Evolutionary conservation across 257 asterid genomes (phyloP).

Genomic region (Solanum chilense): DNA sequence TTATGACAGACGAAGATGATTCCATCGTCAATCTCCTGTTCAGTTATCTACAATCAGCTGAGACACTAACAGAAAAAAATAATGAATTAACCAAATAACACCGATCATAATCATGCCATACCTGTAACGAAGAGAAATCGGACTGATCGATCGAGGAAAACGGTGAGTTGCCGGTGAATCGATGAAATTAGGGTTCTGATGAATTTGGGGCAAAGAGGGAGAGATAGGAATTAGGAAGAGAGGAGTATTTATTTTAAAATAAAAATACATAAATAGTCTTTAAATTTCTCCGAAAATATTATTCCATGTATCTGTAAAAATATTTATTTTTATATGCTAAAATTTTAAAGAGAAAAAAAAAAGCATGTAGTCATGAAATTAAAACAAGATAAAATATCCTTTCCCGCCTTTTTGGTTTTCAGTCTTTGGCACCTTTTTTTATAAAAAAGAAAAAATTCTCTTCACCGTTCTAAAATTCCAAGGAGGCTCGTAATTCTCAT

Average conservation of each 20-base stretch:
- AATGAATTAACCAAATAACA: background rate
- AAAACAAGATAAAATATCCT: background rate
- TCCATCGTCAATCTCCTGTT: background rate
- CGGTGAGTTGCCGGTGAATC: background rate
- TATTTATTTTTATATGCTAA: background rate
- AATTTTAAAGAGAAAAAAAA: too few relatives aligned
- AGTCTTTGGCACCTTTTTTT: background rate
- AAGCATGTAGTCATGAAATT: background rate
- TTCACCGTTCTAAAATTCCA: too few relatives aligned
- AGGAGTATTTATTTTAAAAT: background rate
- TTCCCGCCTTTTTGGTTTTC: background rate
- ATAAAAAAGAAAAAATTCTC: too few relatives aligned
- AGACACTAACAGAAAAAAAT: background rate
- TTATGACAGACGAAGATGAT: conserved; percentile 37
- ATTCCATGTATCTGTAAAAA: too few relatives aligned
- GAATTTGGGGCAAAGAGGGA: background rate
- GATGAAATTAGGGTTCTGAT: background rate
- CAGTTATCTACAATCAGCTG: background rate
- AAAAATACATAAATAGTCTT: background rate
- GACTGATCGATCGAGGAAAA: background rate
- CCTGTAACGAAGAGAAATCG: background rate
- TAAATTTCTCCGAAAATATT: background rate
- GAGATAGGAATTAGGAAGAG: background rate
- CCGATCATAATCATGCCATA: background rate
- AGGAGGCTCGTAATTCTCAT: too few relatives aligned